These are phyloP conservation scores for Tetracladium setigerum DNA, from an alignment of 495 filamentous ascomycete genomes.

Conservation along the genomic window DNA sequence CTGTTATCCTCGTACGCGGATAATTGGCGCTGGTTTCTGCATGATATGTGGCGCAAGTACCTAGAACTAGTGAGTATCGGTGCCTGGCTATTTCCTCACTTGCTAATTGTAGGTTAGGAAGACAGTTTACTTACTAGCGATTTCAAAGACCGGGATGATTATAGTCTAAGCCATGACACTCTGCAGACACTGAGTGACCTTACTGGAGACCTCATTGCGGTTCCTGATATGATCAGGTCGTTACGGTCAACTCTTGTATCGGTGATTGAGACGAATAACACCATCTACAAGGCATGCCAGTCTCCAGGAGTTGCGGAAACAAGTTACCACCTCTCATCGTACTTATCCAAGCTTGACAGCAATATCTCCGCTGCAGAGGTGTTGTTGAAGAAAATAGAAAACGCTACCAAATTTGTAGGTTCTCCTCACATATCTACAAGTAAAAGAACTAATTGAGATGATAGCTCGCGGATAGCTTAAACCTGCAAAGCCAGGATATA, in stretches of 20 bases:
- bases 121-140: not conserved
- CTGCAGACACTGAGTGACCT: slow-evolving; percentile 1
- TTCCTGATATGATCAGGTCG: not conserved
- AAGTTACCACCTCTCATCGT: not conserved
- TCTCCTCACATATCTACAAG: not conserved
- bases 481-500: slow-evolving; percentile 9
- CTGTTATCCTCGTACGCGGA: slow-evolving; percentile 27
- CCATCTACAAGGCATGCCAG: not conserved
- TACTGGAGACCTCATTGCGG: not conserved
- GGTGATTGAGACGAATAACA: not conserved
- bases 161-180: not conserved
- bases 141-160: not conserved
- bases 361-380: not conserved
- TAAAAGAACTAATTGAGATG: not conserved
- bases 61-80: not conserved
- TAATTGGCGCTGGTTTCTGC: slow-evolving; percentile 29
- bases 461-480: slow-evolving; percentile 4
- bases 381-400: not conserved
- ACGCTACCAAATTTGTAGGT: not conserved
- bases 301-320: not conserved
- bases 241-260: not conserved
- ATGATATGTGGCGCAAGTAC: not conserved
- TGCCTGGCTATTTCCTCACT: not conserved
- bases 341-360: not conserved
- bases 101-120: not conserved